Conservation (phyloP, 805 yeast species). For the Ogataea trehaloabstinens region DNA sequence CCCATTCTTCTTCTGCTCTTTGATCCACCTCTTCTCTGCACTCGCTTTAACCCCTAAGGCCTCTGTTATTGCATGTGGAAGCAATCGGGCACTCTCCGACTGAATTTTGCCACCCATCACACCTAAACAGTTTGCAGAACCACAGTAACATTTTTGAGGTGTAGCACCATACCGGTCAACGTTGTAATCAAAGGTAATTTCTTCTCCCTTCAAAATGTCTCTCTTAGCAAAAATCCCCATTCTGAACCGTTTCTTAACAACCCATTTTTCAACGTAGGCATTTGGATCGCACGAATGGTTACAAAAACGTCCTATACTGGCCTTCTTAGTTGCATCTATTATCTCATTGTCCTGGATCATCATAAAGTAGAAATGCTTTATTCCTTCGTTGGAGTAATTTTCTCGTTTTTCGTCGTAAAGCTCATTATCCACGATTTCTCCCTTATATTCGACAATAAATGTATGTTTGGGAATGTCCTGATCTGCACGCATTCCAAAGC, state of each 20-base stretch:
- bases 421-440: conserved; percentile 85
- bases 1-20: conserved; percentile 50
- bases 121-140: conserved; percentile 88
- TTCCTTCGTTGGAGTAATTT: conserved; percentile 63
- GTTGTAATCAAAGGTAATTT: conserved; percentile 87
- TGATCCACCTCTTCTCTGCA: conserved; percentile 71
- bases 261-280: conserved; percentile 96
- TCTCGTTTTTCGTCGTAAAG: conserved; percentile 74
- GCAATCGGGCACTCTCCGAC: conserved; percentile 80
- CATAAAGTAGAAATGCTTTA: conserved; percentile 91
- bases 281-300: conserved; percentile 96
- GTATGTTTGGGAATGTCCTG: conserved; percentile 52
- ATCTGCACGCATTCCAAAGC: conserved; percentile 84
- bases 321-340: conserved; percentile 90
- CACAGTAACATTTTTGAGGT: conserved; percentile 93
- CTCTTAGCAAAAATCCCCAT: conserved; percentile 96
- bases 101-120: conserved; percentile 96
- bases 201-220: conserved; percentile 72
- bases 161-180: conserved; percentile 96
- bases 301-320: conserved; percentile 86
- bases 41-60: conserved; percentile 75
- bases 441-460: conserved; percentile 90
- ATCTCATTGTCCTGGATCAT: conserved; percentile 91
- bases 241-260: conserved; percentile 80
- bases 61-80: conserved; percentile 81